Percentiles rank a stretch among this genome's conserved stretches.
Evolutionary conservation across 352 stramenopile species (phyloP).

Genomic region (Pythium pyrilobum): DNA sequence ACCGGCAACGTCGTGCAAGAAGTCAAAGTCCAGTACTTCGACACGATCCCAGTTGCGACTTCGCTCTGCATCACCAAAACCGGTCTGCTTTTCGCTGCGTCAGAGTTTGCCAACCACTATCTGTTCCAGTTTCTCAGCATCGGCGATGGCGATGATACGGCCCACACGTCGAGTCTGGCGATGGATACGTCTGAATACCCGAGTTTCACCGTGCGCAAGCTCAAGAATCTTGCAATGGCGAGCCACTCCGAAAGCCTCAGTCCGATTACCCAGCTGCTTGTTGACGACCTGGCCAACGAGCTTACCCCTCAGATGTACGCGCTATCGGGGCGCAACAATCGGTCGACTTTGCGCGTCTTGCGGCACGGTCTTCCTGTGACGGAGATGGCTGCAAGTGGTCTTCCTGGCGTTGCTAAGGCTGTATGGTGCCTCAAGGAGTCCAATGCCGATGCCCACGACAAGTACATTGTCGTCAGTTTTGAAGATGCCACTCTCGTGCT

Average conservation of each 20-base stretch:
- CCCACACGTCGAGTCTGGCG: constrained; percentile 58
- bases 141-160: constrained; percentile 88
- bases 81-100: constrained; percentile 94
- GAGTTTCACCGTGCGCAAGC: constrained; percentile 72
- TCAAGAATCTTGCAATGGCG: constrained; percentile 87
- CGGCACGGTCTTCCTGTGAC: constrained; percentile 95
- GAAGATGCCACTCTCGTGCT: constrained; percentile 98
- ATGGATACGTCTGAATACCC: constrained; percentile 59
- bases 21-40: constrained; percentile 93
- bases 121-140: constrained; percentile 98
- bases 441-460: constrained; percentile 62
- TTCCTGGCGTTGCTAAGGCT: constrained; percentile 93
- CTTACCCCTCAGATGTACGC: constrained; percentile 96
- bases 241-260: constrained; percentile 86
- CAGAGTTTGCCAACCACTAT: constrained; percentile 97
- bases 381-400: constrained; percentile 94
- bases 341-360: constrained; percentile 93
- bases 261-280: constrained; percentile 93
- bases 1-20: constrained; percentile 74
- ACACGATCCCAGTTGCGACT: constrained; percentile 94
- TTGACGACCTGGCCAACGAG: constrained; percentile 94
- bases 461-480: constrained; percentile 99
- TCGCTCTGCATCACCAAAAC: constrained; percentile 97
- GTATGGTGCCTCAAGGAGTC: constrained; percentile 95
- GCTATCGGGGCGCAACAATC: constrained; percentile 91